phyloP scores from a whole-genome alignment of 2,329 filamentous ascomycete genomes.

The Aspergillus amoenus region DNA sequence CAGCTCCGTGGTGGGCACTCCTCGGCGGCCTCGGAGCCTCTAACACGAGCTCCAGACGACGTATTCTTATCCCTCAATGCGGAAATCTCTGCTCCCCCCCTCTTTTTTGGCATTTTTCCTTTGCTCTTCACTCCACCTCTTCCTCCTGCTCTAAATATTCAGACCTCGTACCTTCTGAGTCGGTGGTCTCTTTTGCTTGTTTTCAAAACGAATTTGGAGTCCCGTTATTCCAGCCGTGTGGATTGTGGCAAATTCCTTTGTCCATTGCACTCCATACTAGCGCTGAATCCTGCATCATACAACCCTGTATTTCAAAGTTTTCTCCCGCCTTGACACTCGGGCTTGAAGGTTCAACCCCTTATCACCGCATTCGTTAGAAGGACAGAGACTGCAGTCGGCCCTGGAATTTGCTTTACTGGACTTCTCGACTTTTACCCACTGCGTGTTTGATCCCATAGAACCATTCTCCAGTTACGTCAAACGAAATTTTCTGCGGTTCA shows the following conservation, averaged over 20 bases:
- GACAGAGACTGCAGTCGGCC: not conserved
- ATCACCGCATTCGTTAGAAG: not conserved
- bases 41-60: not conserved
- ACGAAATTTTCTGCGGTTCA: constrained; percentile 14
- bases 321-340: not conserved
- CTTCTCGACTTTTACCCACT: not conserved
- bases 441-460: not conserved
- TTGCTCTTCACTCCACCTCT: constrained; percentile 1
- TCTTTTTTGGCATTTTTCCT: constrained; percentile 7
- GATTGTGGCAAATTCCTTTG: constrained; percentile 3
- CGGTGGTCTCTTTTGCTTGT: not conserved
- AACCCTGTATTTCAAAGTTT: not conserved
- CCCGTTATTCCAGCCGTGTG: not conserved
- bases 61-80: constrained; percentile 12
- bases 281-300: constrained; percentile 4
- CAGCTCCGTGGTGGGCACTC: not conserved
- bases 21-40: not conserved
- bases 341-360: not conserved
- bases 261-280: constrained; percentile 1
- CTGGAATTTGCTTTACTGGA: not conserved
- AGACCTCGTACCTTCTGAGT: constrained; percentile 4
- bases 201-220: constrained; percentile 15
- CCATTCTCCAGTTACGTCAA: constrained; percentile 10
- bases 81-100: constrained; percentile 20
- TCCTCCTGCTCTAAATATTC: not conserved